Base-by-base conservation (phyloP, 2,329 filamentous ascomycete genomes). In the Fusarium secorum region DNA sequence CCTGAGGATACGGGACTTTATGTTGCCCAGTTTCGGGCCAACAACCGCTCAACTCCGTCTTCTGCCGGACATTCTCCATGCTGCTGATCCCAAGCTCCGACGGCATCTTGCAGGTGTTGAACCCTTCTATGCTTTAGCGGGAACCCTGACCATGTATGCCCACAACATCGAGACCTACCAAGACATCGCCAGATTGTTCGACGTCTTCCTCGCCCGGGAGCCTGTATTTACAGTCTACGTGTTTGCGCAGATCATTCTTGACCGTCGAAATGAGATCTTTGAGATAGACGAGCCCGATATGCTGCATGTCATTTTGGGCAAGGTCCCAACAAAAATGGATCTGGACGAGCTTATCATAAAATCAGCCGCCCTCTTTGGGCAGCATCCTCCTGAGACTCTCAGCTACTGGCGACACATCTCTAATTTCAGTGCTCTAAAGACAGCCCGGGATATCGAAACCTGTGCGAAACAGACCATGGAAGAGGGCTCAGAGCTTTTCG, bases 1-100 rank as follows among this genome's bases (percentile, higher is more conserved):
- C 35, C 87, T 98, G 46, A 92, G 94, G 57, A 98, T 99, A 78
- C 90, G 96, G 68, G 96, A 99, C 82, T 99, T 98, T 80, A 98
- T 99, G 96, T 89, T 99, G 15, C 95, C 95, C 13, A 93, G 90
- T 42, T 88, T 99, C 46, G 85, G 89, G 18, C 93, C 94, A 6
- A 93, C 95, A 26, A 85, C 97, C 52, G 87, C 90, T 59, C 96
- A 99, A 80, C 89, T 99, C n/a, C 88, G 90, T 41, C 87, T 99
- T 17, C 90, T 99, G 60, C 95, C 94, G 11, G 89, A 93, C 60
- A 92, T 99, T 60, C 84, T 99, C 30, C 84, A 87, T 69, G 86
- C 85, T 38, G 91, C 90, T 28, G 94, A 98, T 79, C 88, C 90
- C 8, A 83, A 85, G 45, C 85, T 99, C 28, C 91, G 89, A 79